Evolutionary conservation across 164 flowering plant genomes (phyloP).

Genomic region (Stephania japonica): DNA sequence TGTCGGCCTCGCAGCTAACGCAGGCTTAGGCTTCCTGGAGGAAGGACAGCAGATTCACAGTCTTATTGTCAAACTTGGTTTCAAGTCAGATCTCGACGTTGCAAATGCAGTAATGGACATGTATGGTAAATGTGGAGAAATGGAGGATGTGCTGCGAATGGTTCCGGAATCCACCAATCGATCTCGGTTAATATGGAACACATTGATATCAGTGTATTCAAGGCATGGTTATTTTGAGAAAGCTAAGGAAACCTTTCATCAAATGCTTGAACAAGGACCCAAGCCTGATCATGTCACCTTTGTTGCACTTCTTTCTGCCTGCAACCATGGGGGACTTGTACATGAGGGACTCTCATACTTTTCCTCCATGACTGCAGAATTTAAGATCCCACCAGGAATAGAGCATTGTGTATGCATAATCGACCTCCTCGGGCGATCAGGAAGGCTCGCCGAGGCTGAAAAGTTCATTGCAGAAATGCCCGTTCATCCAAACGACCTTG

Average conservation of each 20-base stretch:
- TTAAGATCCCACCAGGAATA: slow-evolving; percentile 43
- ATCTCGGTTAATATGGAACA: slow-evolving; percentile 65
- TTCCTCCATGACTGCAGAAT: slow-evolving; percentile 44
- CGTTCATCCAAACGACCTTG: slow-evolving; percentile 50
- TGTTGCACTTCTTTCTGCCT: slow-evolving; percentile 77
- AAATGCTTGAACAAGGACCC: slow-evolving; percentile 48
- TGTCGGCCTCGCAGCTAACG: slow-evolving; percentile 53
- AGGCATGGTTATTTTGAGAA: slow-evolving; percentile 61
- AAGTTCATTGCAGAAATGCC: slow-evolving; percentile 57
- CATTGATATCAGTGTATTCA: slow-evolving; percentile 62
- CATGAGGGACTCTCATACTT: slow-evolving; percentile 69
- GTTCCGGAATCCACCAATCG: slow-evolving; percentile 38
- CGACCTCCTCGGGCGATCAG: slow-evolving; percentile 75
- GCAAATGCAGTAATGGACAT: slow-evolving; percentile 64
- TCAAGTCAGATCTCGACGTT: slow-evolving; percentile 43
- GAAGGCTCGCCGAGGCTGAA: slow-evolving; percentile 69
- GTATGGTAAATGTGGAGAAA: slow-evolving; percentile 31
- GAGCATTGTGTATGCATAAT: slow-evolving; percentile 46
- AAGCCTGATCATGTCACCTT: slow-evolving; percentile 72
- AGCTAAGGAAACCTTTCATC: slow-evolving; percentile 57
- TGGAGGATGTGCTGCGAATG: slow-evolving; percentile 43
- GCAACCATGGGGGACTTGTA: slow-evolving; percentile 79
- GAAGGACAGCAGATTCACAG: slow-evolving; percentile 71
- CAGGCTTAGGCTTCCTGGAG: slow-evolving; percentile 52
- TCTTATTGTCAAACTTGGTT: slow-evolving; percentile 53